phyloP scores from a whole-genome alignment of 306 rosid genomes.

The Fragaria iinumae region DNA sequence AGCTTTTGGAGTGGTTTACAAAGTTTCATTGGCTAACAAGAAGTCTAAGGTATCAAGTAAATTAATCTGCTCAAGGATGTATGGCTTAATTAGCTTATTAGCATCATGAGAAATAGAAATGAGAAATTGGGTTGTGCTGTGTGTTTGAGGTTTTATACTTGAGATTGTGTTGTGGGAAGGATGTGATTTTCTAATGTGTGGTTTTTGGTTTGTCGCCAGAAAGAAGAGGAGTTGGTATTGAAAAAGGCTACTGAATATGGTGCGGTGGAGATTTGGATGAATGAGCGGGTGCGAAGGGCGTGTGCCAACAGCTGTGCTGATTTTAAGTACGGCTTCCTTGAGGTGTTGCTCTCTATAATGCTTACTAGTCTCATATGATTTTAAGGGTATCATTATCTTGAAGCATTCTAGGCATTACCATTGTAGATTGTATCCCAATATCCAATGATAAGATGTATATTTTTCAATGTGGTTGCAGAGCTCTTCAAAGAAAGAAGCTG shows the following conservation, averaged over 20 bases:
- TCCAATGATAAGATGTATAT: constrained; percentile 15
- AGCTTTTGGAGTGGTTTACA: constrained; percentile 89
- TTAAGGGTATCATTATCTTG: constrained; percentile 29
- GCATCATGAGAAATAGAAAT: neutral
- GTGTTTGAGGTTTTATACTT: neutral
- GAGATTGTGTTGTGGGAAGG: constrained; percentile 4
- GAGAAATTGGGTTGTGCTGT: neutral
- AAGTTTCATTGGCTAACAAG: constrained; percentile 67
- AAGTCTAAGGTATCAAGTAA: constrained; percentile 60
- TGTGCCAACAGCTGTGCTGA: constrained; percentile 93
- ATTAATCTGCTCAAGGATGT: neutral
- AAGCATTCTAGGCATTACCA: constrained; percentile 9
- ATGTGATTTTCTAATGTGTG: constrained; percentile 18
- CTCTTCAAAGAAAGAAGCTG: constrained; percentile 64
- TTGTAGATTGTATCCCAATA: constrained; percentile 5
- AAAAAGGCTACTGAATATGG: constrained; percentile 94
- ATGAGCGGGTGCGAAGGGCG: constrained; percentile 93
- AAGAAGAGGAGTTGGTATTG: constrained; percentile 90
- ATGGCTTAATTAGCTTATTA: neutral
- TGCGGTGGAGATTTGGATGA: constrained; percentile 99
- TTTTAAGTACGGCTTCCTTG: constrained; percentile 82
- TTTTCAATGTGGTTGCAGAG: constrained; percentile 44
- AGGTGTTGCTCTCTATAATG: constrained; percentile 64
- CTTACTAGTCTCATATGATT: constrained; percentile 29
- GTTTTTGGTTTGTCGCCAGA: constrained; percentile 46